Conservation (phyloP, 768 basidiomycete genomes). For the Boletus rufocinnamomeus region DNA sequence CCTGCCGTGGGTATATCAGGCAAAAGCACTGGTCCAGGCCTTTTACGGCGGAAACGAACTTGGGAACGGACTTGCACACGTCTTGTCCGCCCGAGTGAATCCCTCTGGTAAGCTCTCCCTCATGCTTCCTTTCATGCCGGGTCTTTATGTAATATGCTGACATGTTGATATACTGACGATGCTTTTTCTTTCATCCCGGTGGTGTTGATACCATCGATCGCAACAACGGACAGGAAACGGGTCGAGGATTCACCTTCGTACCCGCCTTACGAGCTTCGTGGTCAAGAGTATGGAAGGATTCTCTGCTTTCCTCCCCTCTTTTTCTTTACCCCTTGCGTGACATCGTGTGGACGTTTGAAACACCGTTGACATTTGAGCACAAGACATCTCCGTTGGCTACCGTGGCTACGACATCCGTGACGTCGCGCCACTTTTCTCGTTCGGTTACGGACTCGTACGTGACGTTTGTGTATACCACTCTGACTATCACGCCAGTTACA, state of each 20-base stretch:
- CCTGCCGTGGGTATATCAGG: too few relatives aligned
- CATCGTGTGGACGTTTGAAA: neutral
- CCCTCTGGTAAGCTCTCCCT: neutral
- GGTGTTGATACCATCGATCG: neutral
- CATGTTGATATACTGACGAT: too few relatives aligned
- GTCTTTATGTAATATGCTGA: neutral
- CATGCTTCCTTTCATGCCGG: neutral
- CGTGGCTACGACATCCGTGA: neutral
- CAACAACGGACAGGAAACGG: neutral
- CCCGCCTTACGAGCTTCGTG: neutral
- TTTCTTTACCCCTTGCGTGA: neutral
- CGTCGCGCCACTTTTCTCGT: neutral
- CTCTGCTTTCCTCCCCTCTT: neutral
- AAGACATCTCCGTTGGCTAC: neutral
- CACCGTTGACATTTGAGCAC: neutral
- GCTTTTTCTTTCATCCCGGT: neutral
- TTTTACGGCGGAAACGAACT: neutral
- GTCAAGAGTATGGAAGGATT: neutral
- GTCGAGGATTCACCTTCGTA: neutral
- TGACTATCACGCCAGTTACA: neutral
- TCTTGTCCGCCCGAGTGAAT: neutral
- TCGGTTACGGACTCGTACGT: neutral
- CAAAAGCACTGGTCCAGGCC: neutral
- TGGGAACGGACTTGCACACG: neutral
- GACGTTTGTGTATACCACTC: neutral